phyloP scores from a whole-genome alignment of 2,329 filamentous ascomycete species.

The Setomelanomma holmii region DNA sequence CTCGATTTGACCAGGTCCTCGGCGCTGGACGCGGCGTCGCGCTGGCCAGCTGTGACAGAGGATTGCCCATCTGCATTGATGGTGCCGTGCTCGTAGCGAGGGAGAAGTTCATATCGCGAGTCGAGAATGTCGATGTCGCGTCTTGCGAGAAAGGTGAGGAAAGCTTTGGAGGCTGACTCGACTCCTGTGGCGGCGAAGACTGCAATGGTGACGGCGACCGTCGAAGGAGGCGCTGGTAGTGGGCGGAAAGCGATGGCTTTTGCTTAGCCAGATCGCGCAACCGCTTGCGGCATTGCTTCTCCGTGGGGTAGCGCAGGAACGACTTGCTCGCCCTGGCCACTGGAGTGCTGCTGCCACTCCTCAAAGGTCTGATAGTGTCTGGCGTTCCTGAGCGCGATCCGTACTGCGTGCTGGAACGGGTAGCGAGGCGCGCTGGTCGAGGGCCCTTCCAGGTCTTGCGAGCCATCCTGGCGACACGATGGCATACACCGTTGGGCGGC shows the following conservation, averaged over 20 bases:
- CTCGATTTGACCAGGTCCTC: slow-evolving; percentile 53
- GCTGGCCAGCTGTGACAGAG: slow-evolving; percentile 54
- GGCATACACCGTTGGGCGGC: slow-evolving; percentile 69
- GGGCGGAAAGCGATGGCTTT: slow-evolving; percentile 67
- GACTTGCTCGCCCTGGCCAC: slow-evolving; percentile 48
- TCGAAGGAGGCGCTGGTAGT: slow-evolving; percentile 68
- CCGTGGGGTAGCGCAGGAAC: slow-evolving; percentile 62
- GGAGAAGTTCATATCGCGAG: slow-evolving; percentile 59
- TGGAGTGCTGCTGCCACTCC: slow-evolving; percentile 58
- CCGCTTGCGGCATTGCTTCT: slow-evolving; percentile 64
- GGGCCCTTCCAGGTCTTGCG: slow-evolving; percentile 65
- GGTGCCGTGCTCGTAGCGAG: slow-evolving; percentile 59
- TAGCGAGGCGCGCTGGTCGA: slow-evolving; percentile 40
- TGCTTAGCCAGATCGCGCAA: slow-evolving; percentile 67
- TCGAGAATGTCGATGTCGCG: slow-evolving; percentile 49
- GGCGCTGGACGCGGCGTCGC: slow-evolving; percentile 44
- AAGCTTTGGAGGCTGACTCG: slow-evolving; percentile 49
- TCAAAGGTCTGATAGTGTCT: slow-evolving; percentile 51
- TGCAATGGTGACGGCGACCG: slow-evolving; percentile 67
- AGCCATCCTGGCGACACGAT: slow-evolving; percentile 67
- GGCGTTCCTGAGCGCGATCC: slow-evolving; percentile 48
- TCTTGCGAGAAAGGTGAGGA: slow-evolving; percentile 45
- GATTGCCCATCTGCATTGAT: slow-evolving; percentile 59
- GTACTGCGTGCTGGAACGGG: slow-evolving; percentile 24
- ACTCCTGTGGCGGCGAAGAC: slow-evolving; percentile 43